Conservation (phyloP, 208 protist species). For the Eutreptiella sp. region DNA sequence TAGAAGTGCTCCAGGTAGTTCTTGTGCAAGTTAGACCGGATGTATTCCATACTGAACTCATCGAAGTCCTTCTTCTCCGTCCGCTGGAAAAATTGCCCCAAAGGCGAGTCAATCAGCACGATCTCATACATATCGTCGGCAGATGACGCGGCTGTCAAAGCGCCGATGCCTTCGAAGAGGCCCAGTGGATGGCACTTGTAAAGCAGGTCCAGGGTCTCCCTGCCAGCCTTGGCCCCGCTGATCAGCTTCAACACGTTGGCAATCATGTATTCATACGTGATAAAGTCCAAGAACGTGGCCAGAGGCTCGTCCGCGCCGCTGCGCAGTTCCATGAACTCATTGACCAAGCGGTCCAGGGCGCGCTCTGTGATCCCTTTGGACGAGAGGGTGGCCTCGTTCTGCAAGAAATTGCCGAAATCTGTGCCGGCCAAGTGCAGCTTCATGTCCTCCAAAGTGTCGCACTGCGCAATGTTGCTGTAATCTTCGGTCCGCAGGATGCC, state of each 20-base stretch:
- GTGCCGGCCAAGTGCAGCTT: slow-evolving; percentile 92
- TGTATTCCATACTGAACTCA: slow-evolving; percentile 93
- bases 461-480: slow-evolving; percentile 95
- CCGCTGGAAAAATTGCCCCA: slow-evolving; percentile 74
- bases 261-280: slow-evolving; percentile 98
- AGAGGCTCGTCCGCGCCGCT: slow-evolving; percentile 86
- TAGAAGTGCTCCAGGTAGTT: slow-evolving; percentile 98
- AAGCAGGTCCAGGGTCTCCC: slow-evolving; percentile 72
- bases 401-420: slow-evolving; percentile 95
- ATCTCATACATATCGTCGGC: slow-evolving; percentile 92
- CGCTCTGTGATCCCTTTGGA: slow-evolving; percentile 79
- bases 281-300: slow-evolving; percentile 95
- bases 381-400: slow-evolving; percentile 84
- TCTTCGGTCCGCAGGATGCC: slow-evolving; percentile 83
- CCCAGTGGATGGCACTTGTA: slow-evolving; percentile 97
- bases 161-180: slow-evolving; percentile 85
- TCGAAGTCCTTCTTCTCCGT: slow-evolving; percentile 70
- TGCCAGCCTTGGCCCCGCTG: slow-evolving; percentile 66
- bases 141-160: slow-evolving; percentile 76
- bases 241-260: slow-evolving; percentile 82
- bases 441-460: slow-evolving; percentile 94
- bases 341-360: slow-evolving; percentile 87
- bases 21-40: slow-evolving; percentile 95
- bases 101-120: slow-evolving; percentile 92
- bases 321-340: slow-evolving; percentile 91